phyloP scores from a whole-genome alignment of 2,329 filamentous ascomycete species.

The Beauveria rudraprayagi region DNA sequence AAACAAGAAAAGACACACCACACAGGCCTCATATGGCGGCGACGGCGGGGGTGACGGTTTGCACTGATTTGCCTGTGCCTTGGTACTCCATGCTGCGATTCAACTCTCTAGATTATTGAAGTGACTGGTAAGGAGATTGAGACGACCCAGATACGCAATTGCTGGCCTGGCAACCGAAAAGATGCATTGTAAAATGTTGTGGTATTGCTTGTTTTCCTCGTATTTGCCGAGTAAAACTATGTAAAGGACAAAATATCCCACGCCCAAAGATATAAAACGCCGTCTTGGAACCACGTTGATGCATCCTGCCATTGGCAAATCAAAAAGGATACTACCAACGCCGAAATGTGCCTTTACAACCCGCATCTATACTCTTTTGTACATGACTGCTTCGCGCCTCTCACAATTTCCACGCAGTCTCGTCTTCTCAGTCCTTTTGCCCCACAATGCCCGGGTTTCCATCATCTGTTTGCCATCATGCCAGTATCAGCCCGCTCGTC shows the following conservation, averaged over 20 bases:
- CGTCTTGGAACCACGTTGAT: neutral
- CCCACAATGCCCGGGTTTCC: neutral
- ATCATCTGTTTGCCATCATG: conserved; percentile 14
- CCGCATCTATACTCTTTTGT: neutral
- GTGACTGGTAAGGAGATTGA: neutral
- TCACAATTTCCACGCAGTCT: neutral
- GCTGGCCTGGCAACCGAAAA: neutral
- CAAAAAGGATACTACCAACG: neutral
- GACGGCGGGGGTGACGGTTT: no score
- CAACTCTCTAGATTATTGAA: no score
- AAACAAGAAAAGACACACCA: no score
- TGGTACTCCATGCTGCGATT: no score
- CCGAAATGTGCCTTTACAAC: neutral
- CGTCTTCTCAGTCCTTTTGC: neutral
- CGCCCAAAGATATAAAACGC: neutral
- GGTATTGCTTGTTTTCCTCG: neutral
- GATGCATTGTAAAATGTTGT: neutral
- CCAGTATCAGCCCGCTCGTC: conserved; percentile 41
- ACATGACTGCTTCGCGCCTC: neutral
- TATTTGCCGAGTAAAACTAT: neutral
- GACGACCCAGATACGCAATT: neutral
- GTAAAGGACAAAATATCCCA: neutral
- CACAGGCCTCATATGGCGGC: no score
- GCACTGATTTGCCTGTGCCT: no score
- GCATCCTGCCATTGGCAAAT: neutral